Conservation (phyloP, 1,284 basidiomycete genomes). For the Moniliella sp. region DNA sequence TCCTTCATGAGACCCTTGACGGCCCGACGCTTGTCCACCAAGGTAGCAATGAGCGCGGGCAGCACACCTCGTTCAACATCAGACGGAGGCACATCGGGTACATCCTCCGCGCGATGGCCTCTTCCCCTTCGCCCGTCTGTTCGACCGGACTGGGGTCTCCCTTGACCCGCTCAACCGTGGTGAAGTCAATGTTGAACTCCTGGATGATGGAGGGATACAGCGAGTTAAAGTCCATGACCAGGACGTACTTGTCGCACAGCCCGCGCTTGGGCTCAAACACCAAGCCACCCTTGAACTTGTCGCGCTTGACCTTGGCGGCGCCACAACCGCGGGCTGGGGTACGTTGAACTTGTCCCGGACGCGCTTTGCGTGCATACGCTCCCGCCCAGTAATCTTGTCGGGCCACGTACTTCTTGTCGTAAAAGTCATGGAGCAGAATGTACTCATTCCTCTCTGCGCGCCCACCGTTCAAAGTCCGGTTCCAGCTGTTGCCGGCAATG, state of each 20-base stretch:
- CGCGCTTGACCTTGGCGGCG: too few species aligned
- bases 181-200: constrained; percentile 98
- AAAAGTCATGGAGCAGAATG: constrained; percentile 93
- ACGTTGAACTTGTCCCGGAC: too few species aligned
- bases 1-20: constrained; percentile 94
- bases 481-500: constrained; percentile 91
- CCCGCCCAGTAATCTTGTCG: too few species aligned
- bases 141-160: too few species aligned
- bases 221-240: constrained; percentile 99
- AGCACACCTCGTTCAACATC: constrained; percentile 65
- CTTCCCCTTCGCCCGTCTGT: too few species aligned
- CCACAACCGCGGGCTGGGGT: too few species aligned
- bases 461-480: constrained; percentile 39
- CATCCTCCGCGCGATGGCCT: constrained; percentile 32
- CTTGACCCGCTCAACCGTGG: constrained; percentile 71
- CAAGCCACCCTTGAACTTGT: constrained; percentile 94
- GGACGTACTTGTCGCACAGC: constrained; percentile 83
- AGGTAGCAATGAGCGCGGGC: constrained; percentile 78
- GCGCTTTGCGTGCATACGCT: too few species aligned
- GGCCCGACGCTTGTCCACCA: constrained; percentile 66
- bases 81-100: constrained; percentile 57
- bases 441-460: constrained; percentile 96
- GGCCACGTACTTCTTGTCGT: constrained; percentile 70
- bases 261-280: constrained; percentile 92
- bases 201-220: constrained; percentile 99